A percentile compares a stretch with the other conserved stretches of the same genome.
phyloP scores from a whole-genome alignment of 768 basidiomycete genomes.

The Hypholoma fasciculare region DNA sequence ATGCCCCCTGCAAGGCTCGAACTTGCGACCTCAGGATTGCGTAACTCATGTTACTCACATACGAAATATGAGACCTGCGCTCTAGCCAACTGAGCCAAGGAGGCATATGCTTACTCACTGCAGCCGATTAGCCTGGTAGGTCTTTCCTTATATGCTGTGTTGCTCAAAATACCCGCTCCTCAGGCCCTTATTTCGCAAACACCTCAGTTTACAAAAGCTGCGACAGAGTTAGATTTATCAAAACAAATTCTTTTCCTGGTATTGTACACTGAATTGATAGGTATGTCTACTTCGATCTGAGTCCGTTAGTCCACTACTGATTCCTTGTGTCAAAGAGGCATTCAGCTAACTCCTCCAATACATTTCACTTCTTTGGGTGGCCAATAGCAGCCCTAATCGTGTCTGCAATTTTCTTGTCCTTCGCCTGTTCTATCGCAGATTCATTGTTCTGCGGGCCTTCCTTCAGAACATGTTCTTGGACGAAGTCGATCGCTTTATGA shows the following conservation, averaged over 20 bases:
- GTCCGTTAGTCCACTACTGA: no score
- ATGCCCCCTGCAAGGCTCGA: conserved; percentile 55
- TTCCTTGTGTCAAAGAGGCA: not conserved
- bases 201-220: not conserved
- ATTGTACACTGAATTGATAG: no score
- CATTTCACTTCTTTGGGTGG: conserved; percentile 7
- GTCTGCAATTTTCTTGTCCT: conserved; percentile 33
- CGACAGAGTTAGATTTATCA: no score
- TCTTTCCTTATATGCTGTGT: not conserved
- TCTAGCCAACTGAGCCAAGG: conserved; percentile 9
- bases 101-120: not conserved
- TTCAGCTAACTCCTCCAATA: not conserved
- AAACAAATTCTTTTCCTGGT: no score
- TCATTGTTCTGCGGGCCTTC: conserved; percentile 34
- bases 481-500: conserved; percentile 22
- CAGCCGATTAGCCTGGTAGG: no score
- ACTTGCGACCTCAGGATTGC: conserved; percentile 59
- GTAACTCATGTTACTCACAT: conserved; percentile 18
- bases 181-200: not conserved
- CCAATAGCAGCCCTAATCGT: conserved; percentile 22
- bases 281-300: no score
- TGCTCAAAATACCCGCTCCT: not conserved
- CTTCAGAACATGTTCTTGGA: conserved; percentile 26
- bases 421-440: conserved; percentile 33
- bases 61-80: conserved; percentile 4